Base-by-base conservation (phyloP, 2,329 filamentous ascomycete species). In the Pseudocercospora macadamiae region DNA sequence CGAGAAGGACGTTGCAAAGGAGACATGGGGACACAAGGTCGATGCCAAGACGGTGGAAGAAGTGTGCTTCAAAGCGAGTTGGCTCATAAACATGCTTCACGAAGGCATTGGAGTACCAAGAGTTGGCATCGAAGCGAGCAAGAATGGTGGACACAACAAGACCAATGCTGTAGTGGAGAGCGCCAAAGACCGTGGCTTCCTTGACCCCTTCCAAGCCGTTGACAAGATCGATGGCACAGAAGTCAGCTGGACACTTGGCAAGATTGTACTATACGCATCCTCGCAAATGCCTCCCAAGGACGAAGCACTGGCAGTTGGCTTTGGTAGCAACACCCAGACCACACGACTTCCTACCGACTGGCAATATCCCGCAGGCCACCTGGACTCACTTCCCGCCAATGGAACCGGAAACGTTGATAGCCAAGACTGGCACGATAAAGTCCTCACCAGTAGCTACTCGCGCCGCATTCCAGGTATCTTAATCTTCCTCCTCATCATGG, bases 21-120 rank as follows among this genome's bases (percentile, higher is more conserved):
- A 90, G 61, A 86, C 89, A 71, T 93, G 86, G 79, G 89, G 89
- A 12, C 86, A 90, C 63, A 92, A 93, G 64, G 83, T 91, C 1
- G 84, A 89, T 65, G 79, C 80, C 58, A 85, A 89, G 68, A 89
- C 88, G 51, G 93, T 93, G 4, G 85, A 89, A 64, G 88, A 96
- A 71, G 90, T 96, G 1, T 99, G 95, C 74, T 99, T 99, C 82
- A 99, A 99, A 74, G 93, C 95, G 0, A 95, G 91, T 4, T 99
- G 96, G 95, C 80, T 99, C 44, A 96, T 99, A 71, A 99, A 96
- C 68, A 88, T 99, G 70, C 82, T 99, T 3, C 93, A 99, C 70
- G 91, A 97, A 63, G 95, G 95, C 1, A 97, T 99, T 64, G 96
- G 95, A 0, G 87, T 99, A 52, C 96, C 96, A 4, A 85, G 93